Percentiles rank a stretch among this genome's conserved stretches.
Evolutionary conservation across 768 basidiomycete genomes (phyloP).

Genomic region (Mycena rebaudengoi): DNA sequence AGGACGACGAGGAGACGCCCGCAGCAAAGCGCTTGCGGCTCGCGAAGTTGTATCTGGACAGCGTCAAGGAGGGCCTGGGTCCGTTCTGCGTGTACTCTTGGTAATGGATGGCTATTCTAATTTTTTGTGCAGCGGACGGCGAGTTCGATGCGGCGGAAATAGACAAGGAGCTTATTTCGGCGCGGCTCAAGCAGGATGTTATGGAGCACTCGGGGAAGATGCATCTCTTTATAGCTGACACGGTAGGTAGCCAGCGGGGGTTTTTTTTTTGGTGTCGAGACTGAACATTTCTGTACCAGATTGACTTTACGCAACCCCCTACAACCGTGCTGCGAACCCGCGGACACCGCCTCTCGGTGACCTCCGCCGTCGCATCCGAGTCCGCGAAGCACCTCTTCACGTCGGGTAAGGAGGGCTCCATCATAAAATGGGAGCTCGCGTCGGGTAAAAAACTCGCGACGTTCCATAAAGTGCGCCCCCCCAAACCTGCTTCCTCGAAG

Average conservation of each 20-base stretch:
- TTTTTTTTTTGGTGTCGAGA: not conserved
- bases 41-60: conserved; percentile 90
- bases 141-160: conserved; percentile 97
- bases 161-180: conserved; percentile 90
- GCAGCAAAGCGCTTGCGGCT: conserved; percentile 92
- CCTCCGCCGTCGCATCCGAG: conserved; percentile 81
- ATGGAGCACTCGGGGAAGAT: conserved; percentile 89
- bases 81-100: conserved; percentile 34
- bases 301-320: conserved; percentile 60
- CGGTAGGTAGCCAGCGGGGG: conserved; percentile 50
- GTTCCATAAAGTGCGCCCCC: conserved; percentile 67
- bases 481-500: conserved; percentile 36
- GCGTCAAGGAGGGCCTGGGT: conserved; percentile 80
- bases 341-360: conserved; percentile 82
- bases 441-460: conserved; percentile 67
- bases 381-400: conserved; percentile 84
- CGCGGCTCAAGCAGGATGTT: conserved; percentile 92
- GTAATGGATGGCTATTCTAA: not conserved
- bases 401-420: conserved; percentile 88
- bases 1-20: conserved; percentile 91
- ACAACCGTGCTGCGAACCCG: conserved; percentile 64
- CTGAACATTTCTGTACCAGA: conserved; percentile 46
- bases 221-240: conserved; percentile 81
- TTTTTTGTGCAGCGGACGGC: conserved; percentile 67
- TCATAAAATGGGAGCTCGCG: conserved; percentile 84